Conservation (phyloP, 345 rosid genomes). For the Eucalyptus curtisii region DNA sequence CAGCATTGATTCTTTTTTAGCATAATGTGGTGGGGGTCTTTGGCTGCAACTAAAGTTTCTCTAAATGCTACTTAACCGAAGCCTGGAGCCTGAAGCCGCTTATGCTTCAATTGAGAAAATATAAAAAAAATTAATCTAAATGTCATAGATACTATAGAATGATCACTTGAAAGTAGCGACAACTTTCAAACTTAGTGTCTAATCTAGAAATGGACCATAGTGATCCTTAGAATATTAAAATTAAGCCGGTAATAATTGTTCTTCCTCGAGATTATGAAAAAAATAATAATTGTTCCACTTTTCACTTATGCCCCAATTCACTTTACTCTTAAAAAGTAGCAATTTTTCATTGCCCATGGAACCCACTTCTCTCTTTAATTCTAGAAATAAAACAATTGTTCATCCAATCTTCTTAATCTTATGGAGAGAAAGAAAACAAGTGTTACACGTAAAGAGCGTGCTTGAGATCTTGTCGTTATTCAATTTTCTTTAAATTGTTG, state of each 20-base stretch:
- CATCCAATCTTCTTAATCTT: not conserved
- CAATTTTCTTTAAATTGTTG: not conserved
- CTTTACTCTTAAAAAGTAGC: not conserved
- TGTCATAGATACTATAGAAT: not conserved
- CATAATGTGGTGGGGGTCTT: not conserved
- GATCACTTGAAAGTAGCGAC: not conserved
- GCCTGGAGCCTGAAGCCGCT: not conserved
- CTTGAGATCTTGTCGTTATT: not conserved
- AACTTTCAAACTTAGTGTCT: not conserved
- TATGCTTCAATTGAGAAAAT: not conserved
- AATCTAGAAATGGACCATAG: not conserved
- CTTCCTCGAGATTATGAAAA: not conserved
- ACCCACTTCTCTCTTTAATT: not conserved
- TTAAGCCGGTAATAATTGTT: not conserved
- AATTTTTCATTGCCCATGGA: not conserved
- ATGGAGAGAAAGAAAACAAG: not conserved
- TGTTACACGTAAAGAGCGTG: not conserved
- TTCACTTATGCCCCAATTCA: not conserved
- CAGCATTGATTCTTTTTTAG: not conserved
- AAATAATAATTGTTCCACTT: not conserved
- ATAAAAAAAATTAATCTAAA: no score
- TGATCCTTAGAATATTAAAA: not conserved
- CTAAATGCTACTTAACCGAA: not conserved
- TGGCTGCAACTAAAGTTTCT: not conserved
- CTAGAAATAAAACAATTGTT: not conserved